Evolutionary conservation across 139 green algal species (phyloP), one percentile per base, ranked within the genome.

Genomic region (Ettlia oleoabundans): DNA sequence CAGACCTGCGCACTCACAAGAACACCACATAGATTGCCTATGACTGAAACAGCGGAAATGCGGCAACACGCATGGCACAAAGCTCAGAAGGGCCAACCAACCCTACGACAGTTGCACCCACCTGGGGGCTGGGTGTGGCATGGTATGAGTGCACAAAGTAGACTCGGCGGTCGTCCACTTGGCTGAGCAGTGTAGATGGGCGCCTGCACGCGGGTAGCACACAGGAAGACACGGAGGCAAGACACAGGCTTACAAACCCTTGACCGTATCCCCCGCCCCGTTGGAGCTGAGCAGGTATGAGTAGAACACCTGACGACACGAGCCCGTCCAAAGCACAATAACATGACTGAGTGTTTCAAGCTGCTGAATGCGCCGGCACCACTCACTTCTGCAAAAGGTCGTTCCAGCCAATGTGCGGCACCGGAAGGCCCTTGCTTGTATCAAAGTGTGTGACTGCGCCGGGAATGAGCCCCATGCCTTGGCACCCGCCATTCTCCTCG

Each of bases 331-430:
- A n/a, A n/a, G n/a, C n/a, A n/a, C n/a, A n/a, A n/a, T n/a, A n/a
- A n/a, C n/a, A n/a, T n/a, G n/a, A n/a, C n/a, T n/a, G n/a, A n/a
- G n/a, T n/a, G n/a, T n/a, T n/a, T n/a, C n/a, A n/a, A n/a, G n/a
- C n/a, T n/a, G n/a, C 55, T 9, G 18, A 26, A 4, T 1, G 8
- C 32, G 42, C 43, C 9, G 3, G 4, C 5, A 26, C 4, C 65
- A 4, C 77, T 82, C 77, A 88, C 86, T 78, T 89, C 64, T 90
- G 86, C 1, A 92, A 74, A 8, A 98, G 83, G 30, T 90, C 91
- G 86, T 99, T 99, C 97, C 97, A 99, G 15, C 97, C 97, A 47
- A 99, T 99, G 90, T 99, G 97, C 24, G 97, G 97, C 78, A 99
- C 96, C 0, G 94, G 94, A 65, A 98, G 85, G 13, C 94, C 95